Evolutionary conservation across 164 flowering plant genomes (phyloP), one percentile per base, ranked within the genome.

Genomic region (Annona squamosa): DNA sequence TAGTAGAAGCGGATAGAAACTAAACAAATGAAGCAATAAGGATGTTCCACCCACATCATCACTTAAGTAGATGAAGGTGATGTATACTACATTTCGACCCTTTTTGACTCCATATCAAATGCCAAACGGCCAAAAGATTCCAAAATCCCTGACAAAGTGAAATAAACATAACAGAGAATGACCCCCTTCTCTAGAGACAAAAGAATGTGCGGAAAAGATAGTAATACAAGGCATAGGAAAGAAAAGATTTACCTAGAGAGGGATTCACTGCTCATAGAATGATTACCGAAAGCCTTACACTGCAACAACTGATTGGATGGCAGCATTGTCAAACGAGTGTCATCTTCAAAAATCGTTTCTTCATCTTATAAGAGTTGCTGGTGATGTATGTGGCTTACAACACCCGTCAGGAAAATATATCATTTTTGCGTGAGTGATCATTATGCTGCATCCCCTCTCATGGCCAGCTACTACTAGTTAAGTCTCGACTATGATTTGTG

Each of bases 391-490:
- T 45, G 67, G 65, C 73, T 71, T 44, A 70, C 68, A 75, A 48
- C 66, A 59, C 67, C 43, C 73, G 62, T 56, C 66, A 71, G 65
- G 17, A 66, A 71, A 43, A 59, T 46, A 76, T 46, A 66, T 26
- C 73, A 76, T 18, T 59, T 16, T 47, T 57, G 68, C 72, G 10
- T 61, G 73, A 71, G 73, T 45, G 73, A 71, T 71, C 48, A 3
- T n/a, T 37, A 44, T 5, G 44, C 73, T 48, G 2, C 12, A 62
- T 62, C 48, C 6, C 66, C 37, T 45, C 73, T 7, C 10, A 18
- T 69, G 41, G 1, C 62, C 6, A 6, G 71, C 67, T 43, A 64
- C 4, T 52, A 26, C 37, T 26, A 26, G 37, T 26, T 26, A 26
- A 26, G 37, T 26, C 37, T 26, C 37, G 37, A 26, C 37, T 26